Evolutionary conservation across 1,139 yeast species (phyloP), one percentile per base, ranked within the genome.

Genomic region (Candida glucosophila): DNA sequence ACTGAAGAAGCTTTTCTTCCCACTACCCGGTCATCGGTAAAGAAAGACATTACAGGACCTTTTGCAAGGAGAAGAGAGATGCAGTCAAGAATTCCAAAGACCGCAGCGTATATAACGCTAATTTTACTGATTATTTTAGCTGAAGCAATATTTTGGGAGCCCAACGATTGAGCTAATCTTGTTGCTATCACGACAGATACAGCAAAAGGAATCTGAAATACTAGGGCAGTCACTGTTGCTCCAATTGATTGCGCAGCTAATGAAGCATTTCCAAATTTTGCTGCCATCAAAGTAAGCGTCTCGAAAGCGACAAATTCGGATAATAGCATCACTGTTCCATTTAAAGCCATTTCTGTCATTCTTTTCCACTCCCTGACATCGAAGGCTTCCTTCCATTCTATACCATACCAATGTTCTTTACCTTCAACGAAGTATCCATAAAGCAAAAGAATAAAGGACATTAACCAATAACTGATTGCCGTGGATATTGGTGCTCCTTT

Each of bases 401-500:
- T 18, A 0, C 90, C 90, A 34, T 60, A 71, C 92, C 92, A 80
- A 43, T 90, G 79, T 41, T 70, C 68, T n/a, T 47, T 46, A 2
- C 88, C 90, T 39, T 75, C 82, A 22, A 78, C 55, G 35, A 57
- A 73, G 2, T 61, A 31, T 5, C 71, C 73, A 42, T 79, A 80
- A 6, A 66, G 35, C 2, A 74, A 54, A 24, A 79, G 42, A 19
- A 79, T 44, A 2, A 67, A 26, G 14, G 67, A 61, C 83, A 77
- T 77, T 29, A 75, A 35, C 82, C 86, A 80, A 40, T 77, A 78
- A 42, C 79, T 79, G 18, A 77, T 47, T 1, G 70, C 76, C 2
- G 81, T 70, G 1, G 88, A 83, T 12, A 78, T 68, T 2, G 90
- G 83, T 1, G 86, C 80, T 2, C 90, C 90, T 22, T 72, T 52